Evolutionary conservation across 306 rosid genomes (phyloP), one percentile per base, ranked within the genome.

Genomic region (Datisca glomerata): DNA sequence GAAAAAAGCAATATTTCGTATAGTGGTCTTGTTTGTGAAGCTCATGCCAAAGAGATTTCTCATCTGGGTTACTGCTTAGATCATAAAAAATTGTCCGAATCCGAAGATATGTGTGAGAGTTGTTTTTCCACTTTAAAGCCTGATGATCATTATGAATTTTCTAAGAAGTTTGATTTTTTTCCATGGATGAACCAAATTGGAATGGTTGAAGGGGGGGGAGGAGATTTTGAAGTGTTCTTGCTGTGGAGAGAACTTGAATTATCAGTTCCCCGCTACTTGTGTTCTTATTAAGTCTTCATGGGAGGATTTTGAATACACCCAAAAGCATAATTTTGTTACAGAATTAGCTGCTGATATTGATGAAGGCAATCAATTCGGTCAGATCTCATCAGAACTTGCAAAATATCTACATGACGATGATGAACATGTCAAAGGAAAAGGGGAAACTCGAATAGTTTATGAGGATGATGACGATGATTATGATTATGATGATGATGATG

Each of bases 41-140:
- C 51, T 32, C 95, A 80, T 52, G 84, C 84, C 41, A 47, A 65
- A 40, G 79, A 85, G 70, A 71, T 80, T 52, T 85, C 93, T 12
- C 54, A 46, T 10, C 42, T 76, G 37, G 55, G 77, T 27, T 75
- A 62, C 61, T 76, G 91, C 51, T 62, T 71, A n/a, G 59, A 62
- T 49, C 94, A 82, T 57, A 58, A 47, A 4, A 82, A 53, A 10
- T 45, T 82, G n/a, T 73, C 76, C 3, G 72, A 63, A 21, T 24
- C 60, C 8, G 52, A 63, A 0, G 56, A 24, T 25, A 74, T 82
- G 94, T 78, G 94, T 39, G 69, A 59, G 53, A 56, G 68, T 46
- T 78, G 91, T 57, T 73, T 75, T 60, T 52, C 66, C 28, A 67
- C 86, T 56, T 47, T 38, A 7, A 38, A 50, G 45, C 76, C 83